These are phyloP conservation scores for Fusarium sp. DNA, from an alignment of 2,329 filamentous ascomycete species.

Conservation along the genomic window DNA sequence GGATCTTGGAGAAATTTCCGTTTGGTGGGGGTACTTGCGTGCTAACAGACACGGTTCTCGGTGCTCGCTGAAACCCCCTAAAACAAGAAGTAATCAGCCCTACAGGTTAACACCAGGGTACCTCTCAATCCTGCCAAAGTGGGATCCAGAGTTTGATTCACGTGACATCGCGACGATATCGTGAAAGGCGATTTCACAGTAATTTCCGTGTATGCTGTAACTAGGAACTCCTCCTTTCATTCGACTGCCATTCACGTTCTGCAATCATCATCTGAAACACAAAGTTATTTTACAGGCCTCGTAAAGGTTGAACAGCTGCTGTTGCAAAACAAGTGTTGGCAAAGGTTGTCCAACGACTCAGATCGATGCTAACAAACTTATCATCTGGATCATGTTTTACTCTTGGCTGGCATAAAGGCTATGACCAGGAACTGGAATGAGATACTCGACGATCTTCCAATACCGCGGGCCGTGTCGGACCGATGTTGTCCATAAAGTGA, in stretches of 20 bases:
- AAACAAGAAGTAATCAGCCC: not conserved
- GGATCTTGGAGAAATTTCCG: conserved; percentile 39
- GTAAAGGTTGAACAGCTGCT: too few relatives aligned
- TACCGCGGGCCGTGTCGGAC: not conserved
- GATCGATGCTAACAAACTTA: not conserved
- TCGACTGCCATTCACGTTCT: accelerated
- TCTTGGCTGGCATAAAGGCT: not conserved
- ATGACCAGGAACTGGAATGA: not conserved
- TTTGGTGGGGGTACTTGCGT: conserved; percentile 14
- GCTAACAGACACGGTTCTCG: conserved; percentile 9
- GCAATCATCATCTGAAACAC: accelerated
- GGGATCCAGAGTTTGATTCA: not conserved
- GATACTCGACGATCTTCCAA: not conserved
- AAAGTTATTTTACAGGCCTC: too few relatives aligned
- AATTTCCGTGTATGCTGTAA: not conserved
- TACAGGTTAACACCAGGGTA: not conserved
- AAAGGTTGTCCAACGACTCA: not conserved
- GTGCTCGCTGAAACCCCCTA: not conserved
- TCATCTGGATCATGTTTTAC: not conserved
- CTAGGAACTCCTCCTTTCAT: not conserved
- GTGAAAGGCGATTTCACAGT: not conserved
- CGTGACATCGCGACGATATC: conserved; percentile 17
- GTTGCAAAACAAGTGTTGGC: not conserved
- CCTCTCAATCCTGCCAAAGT: not conserved
- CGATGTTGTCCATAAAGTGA: not conserved